Evolutionary conservation across 1,139 yeast genomes (phyloP).

Genomic region (Yamadazyma jaroonii): DNA sequence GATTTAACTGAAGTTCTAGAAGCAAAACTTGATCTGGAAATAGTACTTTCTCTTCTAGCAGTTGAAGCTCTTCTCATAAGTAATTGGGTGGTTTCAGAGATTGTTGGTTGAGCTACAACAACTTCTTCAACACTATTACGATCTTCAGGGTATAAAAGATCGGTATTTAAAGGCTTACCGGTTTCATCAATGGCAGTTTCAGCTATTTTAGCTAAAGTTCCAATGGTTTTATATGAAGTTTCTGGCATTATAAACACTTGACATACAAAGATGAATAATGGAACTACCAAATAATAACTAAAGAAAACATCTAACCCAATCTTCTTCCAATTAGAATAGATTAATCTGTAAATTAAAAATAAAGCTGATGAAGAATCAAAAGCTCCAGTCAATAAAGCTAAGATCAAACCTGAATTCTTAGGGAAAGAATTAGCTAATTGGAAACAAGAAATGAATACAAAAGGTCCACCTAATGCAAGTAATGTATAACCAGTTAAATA

Average conservation of each 20-base stretch:
- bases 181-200: slow-evolving; percentile 70
- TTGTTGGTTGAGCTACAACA: slow-evolving; percentile 30
- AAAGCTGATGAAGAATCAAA: slow-evolving; percentile 43
- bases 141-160: slow-evolving; percentile 36
- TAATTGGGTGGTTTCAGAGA: slow-evolving; percentile 41
- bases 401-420: slow-evolving; percentile 37
- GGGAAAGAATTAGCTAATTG: slow-evolving; percentile 48
- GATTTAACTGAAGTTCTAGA: slow-evolving; percentile 47
- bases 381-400: slow-evolving; percentile 42
- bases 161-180: slow-evolving; percentile 47
- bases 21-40: slow-evolving; percentile 30
- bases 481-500: slow-evolving; percentile 39
- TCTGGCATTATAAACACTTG: slow-evolving; percentile 79
- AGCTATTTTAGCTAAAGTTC: slow-evolving; percentile 62
- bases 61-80: slow-evolving; percentile 32
- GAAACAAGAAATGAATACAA: slow-evolving; percentile 45
- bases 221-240: slow-evolving; percentile 69
- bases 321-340: slow-evolving; percentile 46
- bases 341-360: slow-evolving; percentile 57
- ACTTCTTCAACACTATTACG: slow-evolving; percentile 19
- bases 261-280: slow-evolving; percentile 68
- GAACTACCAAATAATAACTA: slow-evolving; percentile 63
- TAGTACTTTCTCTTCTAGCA: slow-evolving; percentile 35
- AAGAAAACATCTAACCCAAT: slow-evolving; percentile 55
- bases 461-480: slow-evolving; percentile 47